Evolutionary conservation across 1,284 basidiomycete genomes (phyloP), one percentile per base, ranked within the genome.

Genomic region (Stygiomarasmius scandens): DNA sequence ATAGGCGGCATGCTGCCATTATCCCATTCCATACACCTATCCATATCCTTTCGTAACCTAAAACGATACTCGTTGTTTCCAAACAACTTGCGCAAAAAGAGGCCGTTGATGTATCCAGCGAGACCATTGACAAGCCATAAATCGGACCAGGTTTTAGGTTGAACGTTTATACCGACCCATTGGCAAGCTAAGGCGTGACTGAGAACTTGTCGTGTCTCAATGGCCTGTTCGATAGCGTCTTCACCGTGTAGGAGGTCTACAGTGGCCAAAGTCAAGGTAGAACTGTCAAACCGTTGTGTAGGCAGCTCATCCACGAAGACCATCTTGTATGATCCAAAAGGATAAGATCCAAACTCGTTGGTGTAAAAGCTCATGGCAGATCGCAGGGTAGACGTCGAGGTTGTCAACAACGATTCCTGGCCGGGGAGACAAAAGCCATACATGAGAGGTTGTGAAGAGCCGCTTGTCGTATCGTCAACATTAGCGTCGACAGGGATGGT

Each of bases 31-130:
- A 95, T 82, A 46, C 97, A 90, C n/a, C 94, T 89, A 63, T 96
- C 90, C 82, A 98, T 96, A 70, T 99, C 97, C 72, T 95, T 96
- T 77, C 96, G 96, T 67, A 99, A 74, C 52, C 94, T 82, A 73
- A 95, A 99, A 2, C 96, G 86, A 68, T 98, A 99, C 70, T 99
- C 97, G 78, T 99, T 99, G 74, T 93, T 97, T 22, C 97, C 97
- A 61, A 98, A 81, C 5, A 96, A 77, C 67, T 91, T 91, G 56
- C 90, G 87, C 63, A 97, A 77, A 75, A 95, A 98, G 48, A 96
- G 82, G 12, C 91, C 90, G 23, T 93, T 90, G 67, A 99, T 91
- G 71, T 98, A 96, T 32, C 95, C 80, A 11, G 93, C 90, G 24
- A 99, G 78, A 1, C 96, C 97, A 64, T 96, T 93, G 61, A 96